These are phyloP conservation scores for Boletus rubescentipes DNA, from an alignment of 768 basidiomycete species.

Conservation along the genomic window DNA sequence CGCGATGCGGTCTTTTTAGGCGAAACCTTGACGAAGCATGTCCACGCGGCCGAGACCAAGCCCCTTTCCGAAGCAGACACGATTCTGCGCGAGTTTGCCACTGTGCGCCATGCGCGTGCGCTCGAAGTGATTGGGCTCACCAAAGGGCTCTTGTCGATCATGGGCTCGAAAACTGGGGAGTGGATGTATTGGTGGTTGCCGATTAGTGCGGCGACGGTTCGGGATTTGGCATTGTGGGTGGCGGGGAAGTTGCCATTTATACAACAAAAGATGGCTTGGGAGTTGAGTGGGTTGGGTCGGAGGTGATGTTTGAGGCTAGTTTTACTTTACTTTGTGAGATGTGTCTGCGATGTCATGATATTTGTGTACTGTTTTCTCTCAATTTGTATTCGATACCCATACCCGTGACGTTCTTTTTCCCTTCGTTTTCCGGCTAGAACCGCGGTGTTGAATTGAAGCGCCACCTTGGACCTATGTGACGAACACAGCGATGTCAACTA, in stretches of 20 bases:
- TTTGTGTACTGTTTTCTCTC: too few species aligned
- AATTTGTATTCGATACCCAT: too few species aligned
- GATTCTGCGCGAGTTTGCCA: slow-evolving; percentile 38
- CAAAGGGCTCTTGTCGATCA: slow-evolving; percentile 32
- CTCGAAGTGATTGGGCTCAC: slow-evolving; percentile 43
- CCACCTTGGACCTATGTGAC: too few species aligned
- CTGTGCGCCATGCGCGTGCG: slow-evolving; percentile 38
- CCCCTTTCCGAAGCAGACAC: slow-evolving; percentile 26
- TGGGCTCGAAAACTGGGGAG: slow-evolving; percentile 16
- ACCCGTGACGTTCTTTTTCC: too few species aligned
- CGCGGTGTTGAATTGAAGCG: too few species aligned
- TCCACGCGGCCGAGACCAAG: slow-evolving; percentile 16
- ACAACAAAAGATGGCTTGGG: slow-evolving; percentile 21
- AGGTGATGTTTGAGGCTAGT: slow-evolving; percentile 3
- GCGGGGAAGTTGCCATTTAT: slow-evolving; percentile 21
- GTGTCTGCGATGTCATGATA: too few species aligned
- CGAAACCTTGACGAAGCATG: slow-evolving; percentile 39
- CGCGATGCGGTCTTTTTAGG: slow-evolving; percentile 51
- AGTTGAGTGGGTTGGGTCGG: slow-evolving; percentile 28
- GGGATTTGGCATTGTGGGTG: slow-evolving; percentile 29
- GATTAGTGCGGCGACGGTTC: slow-evolving; percentile 23
- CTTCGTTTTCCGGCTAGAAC: too few species aligned
- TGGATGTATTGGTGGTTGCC: slow-evolving; percentile 30
- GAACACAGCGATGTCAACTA: too few species aligned
- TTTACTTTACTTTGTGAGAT: too few species aligned